These are phyloP conservation scores for Cucurbita moschata DNA, from an alignment of 306 rosid genomes.

Conservation along the genomic window DNA sequence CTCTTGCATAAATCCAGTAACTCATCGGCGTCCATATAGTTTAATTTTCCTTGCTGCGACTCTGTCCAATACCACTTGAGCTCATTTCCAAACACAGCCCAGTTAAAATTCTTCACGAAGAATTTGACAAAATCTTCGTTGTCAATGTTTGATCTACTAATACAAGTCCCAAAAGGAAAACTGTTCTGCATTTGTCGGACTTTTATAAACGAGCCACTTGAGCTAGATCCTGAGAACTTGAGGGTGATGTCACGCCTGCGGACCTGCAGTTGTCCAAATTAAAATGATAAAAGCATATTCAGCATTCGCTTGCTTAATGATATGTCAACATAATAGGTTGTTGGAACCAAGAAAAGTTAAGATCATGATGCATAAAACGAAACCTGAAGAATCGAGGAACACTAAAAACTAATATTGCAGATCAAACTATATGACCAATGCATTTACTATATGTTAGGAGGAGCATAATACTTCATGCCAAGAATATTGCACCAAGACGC, in stretches of 20 bases:
- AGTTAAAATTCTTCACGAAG: conserved; percentile 63
- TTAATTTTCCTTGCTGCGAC: conserved; percentile 58
- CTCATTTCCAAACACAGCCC: conserved; percentile 96
- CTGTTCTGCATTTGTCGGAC: conserved; percentile 47
- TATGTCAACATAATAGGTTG: not conserved
- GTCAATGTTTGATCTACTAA: conserved; percentile 68
- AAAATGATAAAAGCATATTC: not conserved
- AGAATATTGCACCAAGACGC: not conserved
- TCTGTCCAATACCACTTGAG: conserved; percentile 97
- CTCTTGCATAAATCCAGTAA: conserved; percentile 48
- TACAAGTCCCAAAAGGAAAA: conserved; percentile 81
- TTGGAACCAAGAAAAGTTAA: not conserved
- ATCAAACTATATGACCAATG: not conserved
- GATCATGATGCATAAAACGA: not conserved
- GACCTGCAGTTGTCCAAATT: conserved; percentile 31
- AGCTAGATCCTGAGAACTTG: conserved; percentile 51
- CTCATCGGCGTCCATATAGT: conserved; percentile 79
- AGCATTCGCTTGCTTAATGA: not conserved
- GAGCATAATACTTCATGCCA: not conserved
- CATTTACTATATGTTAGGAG: not conserved
- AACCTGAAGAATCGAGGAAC: not conserved
- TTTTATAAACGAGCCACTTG: conserved; percentile 34
- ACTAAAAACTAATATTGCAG: not conserved
- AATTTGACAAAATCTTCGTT: conserved; percentile 76
- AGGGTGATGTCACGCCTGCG: conserved; percentile 69